Conservation (phyloP, 2,329 filamentous ascomycete genomes). For the Talaromyces albobiverticillius region DNA sequence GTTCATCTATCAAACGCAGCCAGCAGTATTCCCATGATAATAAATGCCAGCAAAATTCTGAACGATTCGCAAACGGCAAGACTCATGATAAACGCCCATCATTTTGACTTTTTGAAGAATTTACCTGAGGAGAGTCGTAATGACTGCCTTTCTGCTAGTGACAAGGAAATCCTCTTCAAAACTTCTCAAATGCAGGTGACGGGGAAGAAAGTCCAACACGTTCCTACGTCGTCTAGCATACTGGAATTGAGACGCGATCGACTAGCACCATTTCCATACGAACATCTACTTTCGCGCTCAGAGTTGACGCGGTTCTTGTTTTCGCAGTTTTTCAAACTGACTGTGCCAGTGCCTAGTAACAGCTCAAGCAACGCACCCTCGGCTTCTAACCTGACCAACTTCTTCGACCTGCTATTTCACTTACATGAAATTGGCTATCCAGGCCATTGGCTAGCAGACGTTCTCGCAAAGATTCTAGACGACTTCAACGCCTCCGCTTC, state of each 20-base stretch:
- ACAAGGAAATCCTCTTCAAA: constrained; percentile 7
- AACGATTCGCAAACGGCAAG: constrained; percentile 6
- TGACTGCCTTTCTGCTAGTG: neutral
- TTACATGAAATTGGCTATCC: constrained; percentile 15
- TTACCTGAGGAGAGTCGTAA: neutral
- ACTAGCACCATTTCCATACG: constrained; percentile 9
- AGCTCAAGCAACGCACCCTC: neutral
- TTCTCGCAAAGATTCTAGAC: constrained; percentile 11
- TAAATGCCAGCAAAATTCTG: constrained; percentile 6
- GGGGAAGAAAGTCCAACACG: neutral
- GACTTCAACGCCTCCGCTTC: constrained; percentile 9
- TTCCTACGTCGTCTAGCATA: neutral
- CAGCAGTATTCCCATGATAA: constrained; percentile 5
- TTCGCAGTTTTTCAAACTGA: constrained; percentile 8
- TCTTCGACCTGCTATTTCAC: constrained; percentile 15
- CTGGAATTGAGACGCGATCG: constrained; percentile 9
- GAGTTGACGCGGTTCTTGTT: constrained; percentile 12
- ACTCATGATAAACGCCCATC: constrained; percentile 1
- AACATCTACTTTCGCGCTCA: constrained; percentile 8
- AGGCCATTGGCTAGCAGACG: constrained; percentile 15
- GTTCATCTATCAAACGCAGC: constrained; percentile 8
- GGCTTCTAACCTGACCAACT: constrained; percentile 8
- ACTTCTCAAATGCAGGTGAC: constrained; percentile 5
- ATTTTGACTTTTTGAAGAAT: neutral
- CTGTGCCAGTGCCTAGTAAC: neutral